Evolutionary conservation across 2,329 filamentous ascomycete genomes (phyloP), one percentile per base, ranked within the genome.

Genomic region (Colletotrichum navitas): DNA sequence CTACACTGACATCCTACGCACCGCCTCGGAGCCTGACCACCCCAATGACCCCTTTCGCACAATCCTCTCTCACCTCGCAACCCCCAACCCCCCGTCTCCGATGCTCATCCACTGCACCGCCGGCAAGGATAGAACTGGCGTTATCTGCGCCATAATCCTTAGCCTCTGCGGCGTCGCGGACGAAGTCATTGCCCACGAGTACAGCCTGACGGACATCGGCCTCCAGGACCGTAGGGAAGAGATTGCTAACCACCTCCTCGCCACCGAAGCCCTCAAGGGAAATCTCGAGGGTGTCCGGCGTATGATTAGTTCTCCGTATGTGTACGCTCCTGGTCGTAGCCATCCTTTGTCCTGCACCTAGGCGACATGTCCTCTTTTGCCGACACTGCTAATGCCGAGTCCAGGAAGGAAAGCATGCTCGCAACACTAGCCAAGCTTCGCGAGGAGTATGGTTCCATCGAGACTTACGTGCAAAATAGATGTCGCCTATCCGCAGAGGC

Each of bases 81-180:
- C 76, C 24, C 63, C 76, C 16, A 74, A 77, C 5, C 78, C 84
- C 2, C 76, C 81, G 2, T 73, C 81, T 1, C 89, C 90, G 10
- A 80, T 92, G 12, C 82, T 94, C 8, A 83, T 94, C 10, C 92
- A 95, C 77, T 94, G 93, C 79, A 93, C 92, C 0, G 92, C 91
- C 0, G 93, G 93, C 16, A 95, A 95, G 80, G 93, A 95, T 79
- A 86, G 93, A 54, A 94, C 93, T 0, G 93, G 93, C 2, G 86
- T 94, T 5, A 81, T 94, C 55, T 88, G 89, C 60, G 92, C 91
- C 3, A 76, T 95, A 51, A 78, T 94, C 11, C 83, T 94, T 49
- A 81, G 87, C 34, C 83, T 94, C 36, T 89, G 89, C 11, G 90
- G 90, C 5, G 89, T 93, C 0, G 80, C 84, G 1, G 85, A 90